Base-by-base conservation (phyloP, 441 rosid species). In the Rhodomyrtus psidioides region DNA sequence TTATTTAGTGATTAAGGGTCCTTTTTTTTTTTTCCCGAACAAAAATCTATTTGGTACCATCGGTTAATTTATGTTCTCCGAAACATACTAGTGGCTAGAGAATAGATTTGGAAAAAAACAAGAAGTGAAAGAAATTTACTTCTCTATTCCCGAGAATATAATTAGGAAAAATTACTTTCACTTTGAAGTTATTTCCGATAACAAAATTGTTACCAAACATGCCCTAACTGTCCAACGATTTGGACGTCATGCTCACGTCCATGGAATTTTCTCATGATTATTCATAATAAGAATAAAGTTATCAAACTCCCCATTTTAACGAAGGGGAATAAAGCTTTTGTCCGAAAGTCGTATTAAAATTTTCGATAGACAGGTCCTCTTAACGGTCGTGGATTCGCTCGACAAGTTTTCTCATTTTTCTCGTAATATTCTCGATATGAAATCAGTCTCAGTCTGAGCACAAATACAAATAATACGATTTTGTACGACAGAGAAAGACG, bases 51-150 rank as follows among this genome's bases (percentile, higher is more conserved):
- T 51, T 51, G 53, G 9, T 3, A 51, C 3, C 15, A 8, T 51
- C 3, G 1, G 5, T 51, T 12, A 51, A 51, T 51, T 51, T 51
- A 5, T 0, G 1, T 12, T 51, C 14, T 1, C 15, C 1, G 4
- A 4, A 12, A 12, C 15, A 12, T 0, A 51, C 12, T 0, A 4
- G 53, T 8, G 14, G 13, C 15, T 3, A 3, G 15, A 2, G 4
- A 51, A 51, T 13, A 12, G 4, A 51, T 51, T 51, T 51, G 15
- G 15, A 51, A 12, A 51, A 4, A 51, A 51, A 51, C 15, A 51
- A 51, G 4, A 51, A 51, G 15, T 51, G 13, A 51, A 51, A 46
- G 9, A 51, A 51, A 51, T 0, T 3, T 12, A 51, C 5, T 51
- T 51, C 1, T 12, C 3, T 12, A 3, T 12, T 51, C 13, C 4